phyloP scores from a whole-genome alignment of 2,329 filamentous ascomycete species.

The Colletotrichum costaricense region DNA sequence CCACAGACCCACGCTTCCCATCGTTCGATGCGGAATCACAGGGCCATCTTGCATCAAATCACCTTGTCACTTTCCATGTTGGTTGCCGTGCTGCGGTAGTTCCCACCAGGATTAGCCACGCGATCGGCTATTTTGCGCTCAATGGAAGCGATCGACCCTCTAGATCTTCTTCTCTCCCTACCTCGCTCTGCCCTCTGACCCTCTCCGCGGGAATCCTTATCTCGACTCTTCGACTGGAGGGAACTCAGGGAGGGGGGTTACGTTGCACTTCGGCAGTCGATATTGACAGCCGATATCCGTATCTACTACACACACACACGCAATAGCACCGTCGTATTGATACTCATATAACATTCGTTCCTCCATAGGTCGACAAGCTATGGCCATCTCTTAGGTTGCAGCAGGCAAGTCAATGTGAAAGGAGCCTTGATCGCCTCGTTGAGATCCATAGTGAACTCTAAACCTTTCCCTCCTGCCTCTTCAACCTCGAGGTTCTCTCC shows the following conservation, averaged over 20 bases:
- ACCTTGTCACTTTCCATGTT: not conserved
- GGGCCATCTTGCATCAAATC: not conserved
- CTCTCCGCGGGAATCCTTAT: slow-evolving; percentile 33
- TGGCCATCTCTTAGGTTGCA: not conserved
- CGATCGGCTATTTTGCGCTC: slow-evolving; percentile 10
- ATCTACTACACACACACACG: not conserved
- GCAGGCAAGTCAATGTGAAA: not conserved
- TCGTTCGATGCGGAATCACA: not conserved
- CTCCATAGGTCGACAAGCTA: not conserved
- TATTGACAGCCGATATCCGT: not conserved
- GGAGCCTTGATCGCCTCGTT: no score
- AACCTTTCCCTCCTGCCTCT: not conserved
- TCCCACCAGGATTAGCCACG: slow-evolving; percentile 4
- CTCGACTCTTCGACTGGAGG: not conserved
- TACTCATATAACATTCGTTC: slow-evolving; percentile 18
- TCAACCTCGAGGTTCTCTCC: not conserved
- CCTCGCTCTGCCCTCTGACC: not conserved
- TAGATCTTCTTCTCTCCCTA: not conserved
- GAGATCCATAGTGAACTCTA: not conserved
- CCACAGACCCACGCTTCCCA: not conserved
- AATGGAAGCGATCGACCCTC: not conserved
- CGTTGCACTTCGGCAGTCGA: slow-evolving; percentile 15
- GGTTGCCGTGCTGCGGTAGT: not conserved
- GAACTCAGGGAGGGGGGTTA: not conserved
- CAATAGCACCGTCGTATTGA: not conserved